Evolutionary conservation across 352 stramenopile genomes (phyloP), one percentile per base, ranked within the genome.

Genomic region (Pythium brassicae): DNA sequence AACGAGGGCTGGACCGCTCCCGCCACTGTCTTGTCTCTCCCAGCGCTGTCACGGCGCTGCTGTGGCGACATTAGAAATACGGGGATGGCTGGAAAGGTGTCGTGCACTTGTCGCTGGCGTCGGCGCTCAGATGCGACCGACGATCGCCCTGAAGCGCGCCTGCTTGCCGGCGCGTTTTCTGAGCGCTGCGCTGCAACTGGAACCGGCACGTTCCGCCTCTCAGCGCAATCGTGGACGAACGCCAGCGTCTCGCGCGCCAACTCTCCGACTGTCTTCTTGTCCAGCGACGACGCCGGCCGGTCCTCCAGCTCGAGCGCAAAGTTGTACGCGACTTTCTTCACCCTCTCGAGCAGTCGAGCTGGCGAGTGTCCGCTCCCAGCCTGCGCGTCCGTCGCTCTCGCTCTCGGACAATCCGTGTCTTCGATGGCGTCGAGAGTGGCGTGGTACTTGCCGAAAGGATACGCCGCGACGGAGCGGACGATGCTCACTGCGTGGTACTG

Each of bases 381-480:
- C 8, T 8, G 6, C 19, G 15, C 1, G 3, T 34, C n/a, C 40
- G 40, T 20, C 19, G n/a, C 12, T 14, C 0, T 45, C 40, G 2
- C 15, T 8, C 19, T 26, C 19, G 10, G 23, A 20, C 40, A 25
- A 10, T 4, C 2, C 20, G 46, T 57, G 26, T 51, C 63, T 29
- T 66, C 68, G 42, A 57, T 51, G 10, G 48, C 43, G 22, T 53
- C n/a, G 40, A 83, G 52, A 22, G 72, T 59, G 0, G 34, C 26
- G 47, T 90, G 73, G 37, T 74, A 88, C 27, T 81, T 69, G 15
- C 80, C 80, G 42, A 82, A 83, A 2, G 80, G 80, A 60, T 82
- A 90, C 19, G 76, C 76, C 0, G 80, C 80, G 35, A 90, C 66
- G 0, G 77, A 76, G 20, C 64, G 70, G 5, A 79, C 59, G 25